Conservation (phyloP, 2,329 filamentous ascomycete species). For the Colletotrichum euphorbiae region DNA sequence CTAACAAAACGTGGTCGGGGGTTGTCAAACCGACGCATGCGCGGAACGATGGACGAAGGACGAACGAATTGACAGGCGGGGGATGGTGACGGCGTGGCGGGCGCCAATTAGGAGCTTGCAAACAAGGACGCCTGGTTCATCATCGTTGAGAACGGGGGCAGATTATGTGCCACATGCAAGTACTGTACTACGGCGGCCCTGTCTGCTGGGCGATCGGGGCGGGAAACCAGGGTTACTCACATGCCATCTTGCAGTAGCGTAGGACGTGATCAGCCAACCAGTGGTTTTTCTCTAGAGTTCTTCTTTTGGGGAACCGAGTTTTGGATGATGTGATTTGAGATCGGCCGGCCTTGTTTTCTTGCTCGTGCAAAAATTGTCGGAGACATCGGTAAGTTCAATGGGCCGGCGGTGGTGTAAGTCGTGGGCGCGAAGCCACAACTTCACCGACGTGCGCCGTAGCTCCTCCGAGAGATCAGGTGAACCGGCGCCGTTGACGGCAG, state of each 20-base stretch:
- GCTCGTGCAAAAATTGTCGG: background rate
- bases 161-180: conserved; percentile 24
- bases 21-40: background rate
- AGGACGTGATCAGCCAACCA: background rate
- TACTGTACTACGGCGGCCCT: background rate
- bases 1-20: conserved; percentile 5
- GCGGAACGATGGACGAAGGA: background rate
- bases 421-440: conserved; percentile 12
- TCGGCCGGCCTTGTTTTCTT: conserved; percentile 8
- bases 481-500: background rate
- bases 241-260: conserved; percentile 23
- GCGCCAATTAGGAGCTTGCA: conserved; percentile 18
- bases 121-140: background rate
- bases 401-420: background rate
- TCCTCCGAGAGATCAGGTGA: background rate
- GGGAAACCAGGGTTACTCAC: conserved; percentile 19
- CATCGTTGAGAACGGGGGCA: background rate
- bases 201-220: conserved; percentile 3
- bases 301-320: conserved; percentile 1
- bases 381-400: background rate
- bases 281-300: background rate
- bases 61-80: background rate
- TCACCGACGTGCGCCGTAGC: conserved; percentile 10
- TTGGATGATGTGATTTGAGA: conserved; percentile 13
- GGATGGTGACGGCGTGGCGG: conserved; percentile 4